Evolutionary conservation across 345 rosid genomes (phyloP).

Genomic region (Theobroma cacao): DNA sequence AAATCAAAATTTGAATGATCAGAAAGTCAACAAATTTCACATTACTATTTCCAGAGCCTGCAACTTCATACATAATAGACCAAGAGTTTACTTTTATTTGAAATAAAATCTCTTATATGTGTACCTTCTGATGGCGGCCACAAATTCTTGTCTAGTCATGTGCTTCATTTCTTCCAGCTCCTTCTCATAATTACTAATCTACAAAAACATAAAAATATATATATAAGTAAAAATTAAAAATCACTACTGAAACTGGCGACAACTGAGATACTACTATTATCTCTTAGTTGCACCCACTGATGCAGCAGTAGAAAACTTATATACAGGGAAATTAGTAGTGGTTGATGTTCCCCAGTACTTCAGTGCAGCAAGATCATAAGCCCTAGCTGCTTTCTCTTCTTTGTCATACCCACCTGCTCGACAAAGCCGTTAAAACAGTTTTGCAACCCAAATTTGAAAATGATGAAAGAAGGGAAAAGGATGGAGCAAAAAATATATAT

Average conservation of each 20-base stretch:
- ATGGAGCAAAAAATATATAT: not conserved
- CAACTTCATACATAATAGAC: not conserved
- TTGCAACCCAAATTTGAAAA: not conserved
- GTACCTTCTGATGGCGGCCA: constrained; percentile 93
- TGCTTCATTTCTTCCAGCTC: constrained; percentile 97
- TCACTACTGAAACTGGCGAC: not conserved
- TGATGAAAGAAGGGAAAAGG: not conserved
- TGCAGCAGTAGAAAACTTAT: not conserved
- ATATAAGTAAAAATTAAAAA: not conserved
- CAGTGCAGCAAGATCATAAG: constrained; percentile 93
- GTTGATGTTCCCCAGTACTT: constrained; percentile 99
- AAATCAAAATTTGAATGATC: no score
- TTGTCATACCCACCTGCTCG: constrained; percentile 93
- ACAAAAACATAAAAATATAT: constrained; percentile 4
- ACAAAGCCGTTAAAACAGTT: not conserved
- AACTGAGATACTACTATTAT: not conserved
- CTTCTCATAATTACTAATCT: constrained; percentile 94
- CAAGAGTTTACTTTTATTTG: not conserved
- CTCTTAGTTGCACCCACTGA: not conserved
- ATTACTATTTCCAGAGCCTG: not conserved
- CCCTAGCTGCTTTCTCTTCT: constrained; percentile 98
- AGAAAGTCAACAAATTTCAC: no score
- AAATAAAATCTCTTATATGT: not conserved
- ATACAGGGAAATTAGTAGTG: constrained; percentile 90
- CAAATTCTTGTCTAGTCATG: constrained; percentile 99